These are phyloP conservation scores for Dioszegia aurantiaca DNA, from an alignment of 768 basidiomycete genomes.

Conservation along the genomic window DNA sequence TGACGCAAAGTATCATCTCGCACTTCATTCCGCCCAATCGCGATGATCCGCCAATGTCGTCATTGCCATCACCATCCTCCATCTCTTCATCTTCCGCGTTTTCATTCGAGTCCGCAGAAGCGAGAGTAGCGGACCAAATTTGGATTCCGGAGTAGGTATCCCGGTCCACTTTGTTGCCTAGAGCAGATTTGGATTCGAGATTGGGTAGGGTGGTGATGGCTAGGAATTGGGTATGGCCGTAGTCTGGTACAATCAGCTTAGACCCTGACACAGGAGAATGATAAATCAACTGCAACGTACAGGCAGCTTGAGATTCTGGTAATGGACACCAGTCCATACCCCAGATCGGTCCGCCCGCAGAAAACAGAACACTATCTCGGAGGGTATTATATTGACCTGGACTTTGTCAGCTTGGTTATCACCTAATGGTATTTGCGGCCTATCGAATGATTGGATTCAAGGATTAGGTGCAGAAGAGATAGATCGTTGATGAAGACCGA, in stretches of 20 bases:
- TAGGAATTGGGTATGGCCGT: conserved; percentile 68
- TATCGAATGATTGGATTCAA: no score
- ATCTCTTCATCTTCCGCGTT: no score
- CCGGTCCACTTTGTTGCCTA: conserved; percentile 59
- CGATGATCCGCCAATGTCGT: no score
- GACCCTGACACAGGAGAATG: no score
- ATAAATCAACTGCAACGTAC: conserved; percentile 19
- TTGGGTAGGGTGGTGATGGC: conserved; percentile 76
- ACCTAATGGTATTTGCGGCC: no score
- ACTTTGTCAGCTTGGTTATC: no score
- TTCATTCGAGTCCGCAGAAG: conserved; percentile 36
- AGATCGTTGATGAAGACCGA: no score
- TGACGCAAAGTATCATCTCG: conserved; percentile 79
- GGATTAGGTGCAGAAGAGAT: no score
- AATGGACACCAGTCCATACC: conserved; percentile 92
- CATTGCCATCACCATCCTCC: no score
- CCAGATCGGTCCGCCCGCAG: conserved; percentile 86
- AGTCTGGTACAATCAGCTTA: conserved; percentile 24
- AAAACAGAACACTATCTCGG: conserved; percentile 58
- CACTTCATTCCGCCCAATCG: conserved; percentile 68
- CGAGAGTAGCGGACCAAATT: conserved; percentile 67
- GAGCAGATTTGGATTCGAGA: conserved; percentile 62
- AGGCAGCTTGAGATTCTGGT: conserved; percentile 51
- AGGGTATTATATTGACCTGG: no score
- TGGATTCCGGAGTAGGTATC: conserved; percentile 70